Conservation (phyloP, 2,329 filamentous ascomycete genomes). For the Seiridium unicorne region DNA sequence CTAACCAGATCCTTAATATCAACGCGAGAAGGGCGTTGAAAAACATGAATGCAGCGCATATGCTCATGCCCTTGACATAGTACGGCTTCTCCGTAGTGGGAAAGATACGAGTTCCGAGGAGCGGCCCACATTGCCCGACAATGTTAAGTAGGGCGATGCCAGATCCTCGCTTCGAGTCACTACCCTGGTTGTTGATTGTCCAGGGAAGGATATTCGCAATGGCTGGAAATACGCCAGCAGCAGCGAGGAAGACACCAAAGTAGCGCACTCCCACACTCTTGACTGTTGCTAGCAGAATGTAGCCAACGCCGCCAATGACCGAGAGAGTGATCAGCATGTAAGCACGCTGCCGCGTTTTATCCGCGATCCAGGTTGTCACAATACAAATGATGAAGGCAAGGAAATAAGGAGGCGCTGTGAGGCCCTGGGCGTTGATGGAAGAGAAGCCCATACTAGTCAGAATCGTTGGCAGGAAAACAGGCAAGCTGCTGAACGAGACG, state of each 20-base stretch:
- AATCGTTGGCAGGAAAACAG: constrained; percentile 64
- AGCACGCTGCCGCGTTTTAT: constrained; percentile 63
- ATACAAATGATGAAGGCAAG: constrained; percentile 64
- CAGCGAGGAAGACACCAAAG: constrained; percentile 45
- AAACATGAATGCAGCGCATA: constrained; percentile 40
- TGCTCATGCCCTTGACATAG: constrained; percentile 36
- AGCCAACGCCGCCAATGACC: constrained; percentile 58
- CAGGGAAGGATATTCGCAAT: constrained; percentile 70
- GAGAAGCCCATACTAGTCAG: constrained; percentile 67
- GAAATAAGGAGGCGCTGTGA: constrained; percentile 71
- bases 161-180: constrained; percentile 62
- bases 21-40: constrained; percentile 36
- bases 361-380: constrained; percentile 61
- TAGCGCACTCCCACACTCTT: constrained; percentile 36
- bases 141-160: constrained; percentile 62
- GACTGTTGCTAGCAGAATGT: constrained; percentile 61
- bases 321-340: constrained; percentile 57
- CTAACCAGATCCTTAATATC: constrained; percentile 29
- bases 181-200: constrained; percentile 67
- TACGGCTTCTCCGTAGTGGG: constrained; percentile 39
- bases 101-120: constrained; percentile 64
- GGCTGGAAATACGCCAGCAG: constrained; percentile 62
- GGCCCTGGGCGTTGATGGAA: constrained; percentile 65
- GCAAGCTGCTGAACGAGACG: constrained; percentile 64
- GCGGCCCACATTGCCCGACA: constrained; percentile 58